Percentiles rank a stretch among this genome's conserved stretches.
phyloP scores from a whole-genome alignment of 2,329 filamentous ascomycete genomes.

The Acephala macrosclerotiorum region DNA sequence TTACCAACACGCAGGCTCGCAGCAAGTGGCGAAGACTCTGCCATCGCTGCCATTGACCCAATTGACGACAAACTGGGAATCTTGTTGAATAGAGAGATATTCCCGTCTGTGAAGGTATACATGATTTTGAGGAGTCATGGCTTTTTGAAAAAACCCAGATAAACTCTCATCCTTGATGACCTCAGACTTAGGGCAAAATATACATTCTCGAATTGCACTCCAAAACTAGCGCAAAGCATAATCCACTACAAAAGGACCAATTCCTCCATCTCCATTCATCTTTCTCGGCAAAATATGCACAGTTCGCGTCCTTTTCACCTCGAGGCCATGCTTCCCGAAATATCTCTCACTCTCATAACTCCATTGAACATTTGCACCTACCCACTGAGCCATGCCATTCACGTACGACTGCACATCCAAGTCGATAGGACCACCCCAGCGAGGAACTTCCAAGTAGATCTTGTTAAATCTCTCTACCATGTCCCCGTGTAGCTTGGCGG shows the following conservation, averaged over 20 bases:
- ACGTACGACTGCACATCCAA: constrained; percentile 20
- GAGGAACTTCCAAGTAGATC: constrained; percentile 9
- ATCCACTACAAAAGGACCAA: constrained; percentile 13
- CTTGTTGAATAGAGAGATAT: too few species aligned
- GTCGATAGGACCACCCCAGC: constrained; percentile 13
- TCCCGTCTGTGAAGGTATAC: too few species aligned
- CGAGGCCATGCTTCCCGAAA: constrained; percentile 13
- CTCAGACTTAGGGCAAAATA: too few species aligned
- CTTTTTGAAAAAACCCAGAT: too few species aligned
- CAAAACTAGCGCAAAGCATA: background rate
- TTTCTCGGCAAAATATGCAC: constrained; percentile 12
- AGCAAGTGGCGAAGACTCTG: too few species aligned
- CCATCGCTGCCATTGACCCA: too few species aligned
- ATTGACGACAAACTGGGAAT: too few species aligned
- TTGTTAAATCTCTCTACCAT: constrained; percentile 14
- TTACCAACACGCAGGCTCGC: too few species aligned
- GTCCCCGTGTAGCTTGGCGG: constrained; percentile 8
- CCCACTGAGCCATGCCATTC: constrained; percentile 19
- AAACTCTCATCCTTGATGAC: too few species aligned
- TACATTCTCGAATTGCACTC: background rate
- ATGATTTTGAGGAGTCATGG: background rate
- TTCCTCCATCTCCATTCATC: constrained; percentile 7
- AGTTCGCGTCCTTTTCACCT: constrained; percentile 14
- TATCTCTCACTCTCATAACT: constrained; percentile 20
- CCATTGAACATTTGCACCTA: constrained; percentile 14